Evolutionary conservation across 805 yeast species (phyloP).

Genomic region (baker's yeast (Saccharomyces cerevisiae)): DNA sequence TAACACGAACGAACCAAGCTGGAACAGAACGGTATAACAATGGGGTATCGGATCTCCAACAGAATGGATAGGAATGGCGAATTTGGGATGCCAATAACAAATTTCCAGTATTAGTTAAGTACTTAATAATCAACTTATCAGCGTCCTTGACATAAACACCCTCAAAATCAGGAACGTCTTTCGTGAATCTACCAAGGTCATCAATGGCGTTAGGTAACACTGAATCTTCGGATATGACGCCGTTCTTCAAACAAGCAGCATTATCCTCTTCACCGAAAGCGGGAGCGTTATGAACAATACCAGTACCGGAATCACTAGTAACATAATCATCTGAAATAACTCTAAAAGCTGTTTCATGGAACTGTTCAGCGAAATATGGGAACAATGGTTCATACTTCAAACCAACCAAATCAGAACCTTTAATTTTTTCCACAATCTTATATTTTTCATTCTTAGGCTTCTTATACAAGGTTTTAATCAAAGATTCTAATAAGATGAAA

Average conservation of each 20-base stretch:
- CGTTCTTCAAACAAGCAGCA: conserved; percentile 66
- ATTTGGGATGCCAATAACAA: conserved; percentile 72
- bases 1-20: conserved; percentile 94
- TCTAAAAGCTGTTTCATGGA: conserved; percentile 69
- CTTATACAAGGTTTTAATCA: conserved; percentile 80
- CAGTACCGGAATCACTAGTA: conserved; percentile 93
- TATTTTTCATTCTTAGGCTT: conserved; percentile 87
- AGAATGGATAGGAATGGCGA: conserved; percentile 96
- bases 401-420: conserved; percentile 77
- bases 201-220: conserved; percentile 92
- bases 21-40: conserved; percentile 93
- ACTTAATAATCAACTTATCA: conserved; percentile 81
- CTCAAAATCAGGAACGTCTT: conserved; percentile 61
- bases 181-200: conserved; percentile 80
- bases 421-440: conserved; percentile 70
- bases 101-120: conserved; percentile 68
- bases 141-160: conserved; percentile 94
- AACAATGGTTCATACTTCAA: conserved; percentile 75
- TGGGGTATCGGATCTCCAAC: conserved; percentile 99
- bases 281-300: conserved; percentile 97
- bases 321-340: conserved; percentile 82
- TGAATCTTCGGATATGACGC: conserved; percentile 60
- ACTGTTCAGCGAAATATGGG: conserved; percentile 68
- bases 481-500: conserved; percentile 77
- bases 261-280: conserved; percentile 99